These are phyloP conservation scores for Chondrus crispus DNA, from an alignment of 23 red algal species.

Conservation along the genomic window DNA sequence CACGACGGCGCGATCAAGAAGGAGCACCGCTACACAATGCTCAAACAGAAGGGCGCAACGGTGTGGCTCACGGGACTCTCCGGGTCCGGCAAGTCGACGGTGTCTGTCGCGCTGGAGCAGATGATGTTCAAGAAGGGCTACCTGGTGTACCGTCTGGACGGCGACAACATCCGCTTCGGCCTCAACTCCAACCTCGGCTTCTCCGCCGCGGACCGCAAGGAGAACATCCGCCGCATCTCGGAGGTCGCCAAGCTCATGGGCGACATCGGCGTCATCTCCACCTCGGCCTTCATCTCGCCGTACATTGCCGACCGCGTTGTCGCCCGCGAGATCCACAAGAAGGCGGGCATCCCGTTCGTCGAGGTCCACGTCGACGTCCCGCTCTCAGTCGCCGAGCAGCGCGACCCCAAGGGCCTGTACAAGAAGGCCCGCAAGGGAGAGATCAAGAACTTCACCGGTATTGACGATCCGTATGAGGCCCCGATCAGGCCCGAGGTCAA, in stretches of 20 bases:
- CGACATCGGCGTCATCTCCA: constrained; percentile 85
- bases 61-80: constrained; percentile 97
- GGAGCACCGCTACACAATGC: constrained; percentile 65
- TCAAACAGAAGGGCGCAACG: constrained; percentile 84
- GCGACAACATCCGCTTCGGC: constrained; percentile 92
- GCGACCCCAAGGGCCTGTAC: constrained; percentile 99
- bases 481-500: constrained; percentile 71
- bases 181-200: constrained; percentile 97
- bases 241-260: constrained; percentile 94
- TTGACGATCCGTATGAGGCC: constrained; percentile 93
- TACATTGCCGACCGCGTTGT: constrained; percentile 84
- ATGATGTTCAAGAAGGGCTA: constrained; percentile 79
- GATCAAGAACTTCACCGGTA: constrained; percentile 97
- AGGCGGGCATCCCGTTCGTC: constrained; percentile 79
- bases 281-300: constrained; percentile 90
- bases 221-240: constrained; percentile 97
- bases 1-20: constrained; percentile 71
- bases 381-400: constrained; percentile 82
- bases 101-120: constrained; percentile 85
- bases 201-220: constrained; percentile 82
- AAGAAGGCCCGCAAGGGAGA: constrained; percentile 92
- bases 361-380: constrained; percentile 95
- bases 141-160: constrained; percentile 91
- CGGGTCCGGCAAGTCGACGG: constrained; percentile 94
- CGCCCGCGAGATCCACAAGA: constrained; percentile 84